Base-by-base conservation (phyloP, 371 early-diverging fungal genomes). In the Apophysomyces elegans region DNA sequence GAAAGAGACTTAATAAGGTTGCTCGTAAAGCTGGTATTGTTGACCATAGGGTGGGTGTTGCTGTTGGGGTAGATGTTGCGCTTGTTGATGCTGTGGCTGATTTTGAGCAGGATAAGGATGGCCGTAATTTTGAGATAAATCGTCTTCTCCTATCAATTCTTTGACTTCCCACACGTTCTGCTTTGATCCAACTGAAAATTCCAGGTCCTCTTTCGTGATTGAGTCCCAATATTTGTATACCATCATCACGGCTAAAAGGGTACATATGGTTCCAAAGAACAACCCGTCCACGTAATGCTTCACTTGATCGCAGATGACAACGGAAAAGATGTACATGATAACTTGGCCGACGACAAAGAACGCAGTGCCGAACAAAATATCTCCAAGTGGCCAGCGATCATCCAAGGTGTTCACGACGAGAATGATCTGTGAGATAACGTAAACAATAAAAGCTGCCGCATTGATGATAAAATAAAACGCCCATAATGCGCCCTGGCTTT, bases 211-310 rank as follows among this genome's bases (percentile, higher is more conserved):
- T 78, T 95, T 95, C 46, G 97, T 96, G 71, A 97, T 95, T 35
- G 90, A 90, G 75, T 97, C 96, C 97, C 97, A 97, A 83, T 92
- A 97, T 83, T 97, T 97, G 88, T 96, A 97, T n/a, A 96, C 92
- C 96, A 97, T 96, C 97, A 97, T 96, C 58, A 97, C 95, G 35
- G 90, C 88, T 65, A 97, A 78, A 67, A 97, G 80, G n/a, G 90
- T 92, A 68, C 88, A 91, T 38, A 93, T 91, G 14, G 89, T 88
- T 37, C 94, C 93, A 83, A 95, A 95, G 86, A 97, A 97, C 72
- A 95, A 70, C 14, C 97, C 97, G 75, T 97, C 96, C 43, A 97
- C 85, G 64, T 97, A 97, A 77, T 97, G 97, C 77, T 91, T 91
- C 41, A 92, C 90, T 59, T 86, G 79, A 44, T 88, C 84, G 77